These are phyloP conservation scores for Sarocladiaceae sp. DNA, from an alignment of 2,329 filamentous ascomycete genomes.

Conservation along the genomic window DNA sequence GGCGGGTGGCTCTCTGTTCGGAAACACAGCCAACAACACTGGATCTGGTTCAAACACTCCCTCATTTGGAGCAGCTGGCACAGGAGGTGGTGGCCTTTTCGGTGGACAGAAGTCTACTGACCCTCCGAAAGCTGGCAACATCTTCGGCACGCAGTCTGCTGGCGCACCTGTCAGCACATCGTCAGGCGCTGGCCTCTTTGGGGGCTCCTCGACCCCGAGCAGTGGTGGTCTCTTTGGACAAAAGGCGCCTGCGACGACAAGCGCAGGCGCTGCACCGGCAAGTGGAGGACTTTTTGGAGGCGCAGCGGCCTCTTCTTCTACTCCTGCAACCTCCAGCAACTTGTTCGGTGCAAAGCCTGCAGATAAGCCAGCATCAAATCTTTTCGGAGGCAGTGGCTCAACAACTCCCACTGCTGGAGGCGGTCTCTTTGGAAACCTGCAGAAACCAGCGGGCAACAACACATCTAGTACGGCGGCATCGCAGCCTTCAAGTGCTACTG, in stretches of 20 bases:
- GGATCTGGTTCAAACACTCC: conserved; percentile 19
- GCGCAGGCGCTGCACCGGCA: conserved; percentile 26
- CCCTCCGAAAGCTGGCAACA: conserved; percentile 21
- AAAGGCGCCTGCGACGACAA: conserved; percentile 19
- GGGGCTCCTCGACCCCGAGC: conserved; percentile 18
- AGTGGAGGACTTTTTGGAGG: conserved; percentile 9
- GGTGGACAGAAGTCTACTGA: conserved; percentile 26
- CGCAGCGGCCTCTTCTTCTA: conserved; percentile 8
- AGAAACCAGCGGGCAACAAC: conserved; percentile 17
- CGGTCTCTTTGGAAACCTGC: conserved; percentile 13
- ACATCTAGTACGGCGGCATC: conserved; percentile 25
- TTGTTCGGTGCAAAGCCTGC: too few relatives aligned
- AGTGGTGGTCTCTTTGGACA: conserved; percentile 17
- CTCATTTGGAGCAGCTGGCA: conserved; percentile 17
- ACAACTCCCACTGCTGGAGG: conserved; percentile 11
- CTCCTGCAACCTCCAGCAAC: too few relatives aligned
- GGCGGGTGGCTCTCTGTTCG: conserved; percentile 34
- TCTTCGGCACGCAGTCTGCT: conserved; percentile 20
- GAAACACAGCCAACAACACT: conserved; percentile 18
- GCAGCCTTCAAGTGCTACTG: conserved; percentile 9
- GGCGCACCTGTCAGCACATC: conserved; percentile 16
- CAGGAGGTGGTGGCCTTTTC: conserved; percentile 20
- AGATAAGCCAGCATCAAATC: conserved; percentile 20
- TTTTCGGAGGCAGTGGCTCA: conserved; percentile 12
- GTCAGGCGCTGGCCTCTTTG: conserved; percentile 20